Conservation (phyloP, 208 protist genomes). For the Tetramitus jugosus region DNA sequence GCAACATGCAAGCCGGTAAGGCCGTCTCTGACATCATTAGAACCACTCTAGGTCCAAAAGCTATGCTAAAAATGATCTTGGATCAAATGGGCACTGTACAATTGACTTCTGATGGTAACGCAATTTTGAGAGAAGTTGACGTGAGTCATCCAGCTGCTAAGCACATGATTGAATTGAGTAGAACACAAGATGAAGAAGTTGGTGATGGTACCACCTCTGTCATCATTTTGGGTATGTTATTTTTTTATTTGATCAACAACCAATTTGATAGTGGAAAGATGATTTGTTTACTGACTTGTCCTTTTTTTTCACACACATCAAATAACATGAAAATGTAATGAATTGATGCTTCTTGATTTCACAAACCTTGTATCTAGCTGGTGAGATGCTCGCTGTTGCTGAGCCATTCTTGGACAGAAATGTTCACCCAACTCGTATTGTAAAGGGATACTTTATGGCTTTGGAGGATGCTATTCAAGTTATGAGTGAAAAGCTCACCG, state of each 20-base stretch:
- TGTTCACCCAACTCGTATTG: constrained; percentile 97
- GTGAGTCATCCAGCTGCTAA: constrained; percentile 99
- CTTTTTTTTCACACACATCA: background rate
- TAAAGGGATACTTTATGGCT: constrained; percentile 88
- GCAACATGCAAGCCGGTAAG: constrained; percentile 95
- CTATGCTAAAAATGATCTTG: constrained; percentile 99
- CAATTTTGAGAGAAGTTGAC: constrained; percentile 99
- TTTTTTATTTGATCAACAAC: no score
- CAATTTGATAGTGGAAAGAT: background rate
- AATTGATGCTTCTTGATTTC: background rate
- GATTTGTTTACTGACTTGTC: background rate
- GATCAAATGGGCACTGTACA: constrained; percentile 99
- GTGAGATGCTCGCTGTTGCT: constrained; percentile 92
- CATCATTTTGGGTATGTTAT: constrained; percentile 74
- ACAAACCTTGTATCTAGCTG: constrained; percentile 54
- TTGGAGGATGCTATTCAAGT: constrained; percentile 86
- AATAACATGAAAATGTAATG: background rate
- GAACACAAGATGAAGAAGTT: constrained; percentile 97
- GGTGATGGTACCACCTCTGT: constrained; percentile 99
- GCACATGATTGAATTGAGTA: constrained; percentile 97
- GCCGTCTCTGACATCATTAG: constrained; percentile 97
- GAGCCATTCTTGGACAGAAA: constrained; percentile 90
- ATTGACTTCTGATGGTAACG: constrained; percentile 99
- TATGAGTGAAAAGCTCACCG: constrained; percentile 76
- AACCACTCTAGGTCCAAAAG: constrained; percentile 96